phyloP scores from a whole-genome alignment of 2,329 filamentous ascomycete genomes.

The Botrytis sinoallii region DNA sequence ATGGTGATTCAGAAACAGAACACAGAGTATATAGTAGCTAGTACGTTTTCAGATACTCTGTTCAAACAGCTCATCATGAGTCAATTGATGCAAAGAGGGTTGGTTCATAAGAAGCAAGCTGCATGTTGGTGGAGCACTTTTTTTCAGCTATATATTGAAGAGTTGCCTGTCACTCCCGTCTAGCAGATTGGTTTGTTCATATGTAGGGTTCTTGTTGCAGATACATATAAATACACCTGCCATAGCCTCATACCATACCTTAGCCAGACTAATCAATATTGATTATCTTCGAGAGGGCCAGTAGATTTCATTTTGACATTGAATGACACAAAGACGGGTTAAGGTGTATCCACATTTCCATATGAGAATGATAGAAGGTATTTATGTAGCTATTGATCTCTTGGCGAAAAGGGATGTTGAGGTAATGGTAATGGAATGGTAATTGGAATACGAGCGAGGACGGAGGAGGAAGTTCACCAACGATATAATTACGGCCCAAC shows the following conservation, averaged over 20 bases:
- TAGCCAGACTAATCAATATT: background rate
- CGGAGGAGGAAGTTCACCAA: background rate
- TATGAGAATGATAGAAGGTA: background rate
- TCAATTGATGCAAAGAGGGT: background rate
- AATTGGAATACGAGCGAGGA: background rate
- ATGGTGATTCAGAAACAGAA: background rate
- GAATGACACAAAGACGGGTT: background rate
- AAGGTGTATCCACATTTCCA: background rate
- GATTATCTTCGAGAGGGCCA: background rate
- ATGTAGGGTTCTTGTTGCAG: background rate
- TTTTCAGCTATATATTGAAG: background rate
- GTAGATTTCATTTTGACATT: background rate
- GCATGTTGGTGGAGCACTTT: background rate
- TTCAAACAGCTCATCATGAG: background rate
- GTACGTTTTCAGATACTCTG: background rate
- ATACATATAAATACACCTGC: background rate
- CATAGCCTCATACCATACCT: background rate
- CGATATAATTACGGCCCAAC: background rate
- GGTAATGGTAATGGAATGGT: background rate
- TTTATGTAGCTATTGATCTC: background rate
- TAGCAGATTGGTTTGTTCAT: background rate
- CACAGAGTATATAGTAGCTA: background rate
- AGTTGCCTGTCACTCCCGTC: background rate
- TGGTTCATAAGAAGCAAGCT: slow-evolving; percentile 5
- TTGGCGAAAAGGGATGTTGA: background rate